Conservation (phyloP, 2,329 filamentous ascomycete species). For the Trichophyton mentagrophytes region DNA sequence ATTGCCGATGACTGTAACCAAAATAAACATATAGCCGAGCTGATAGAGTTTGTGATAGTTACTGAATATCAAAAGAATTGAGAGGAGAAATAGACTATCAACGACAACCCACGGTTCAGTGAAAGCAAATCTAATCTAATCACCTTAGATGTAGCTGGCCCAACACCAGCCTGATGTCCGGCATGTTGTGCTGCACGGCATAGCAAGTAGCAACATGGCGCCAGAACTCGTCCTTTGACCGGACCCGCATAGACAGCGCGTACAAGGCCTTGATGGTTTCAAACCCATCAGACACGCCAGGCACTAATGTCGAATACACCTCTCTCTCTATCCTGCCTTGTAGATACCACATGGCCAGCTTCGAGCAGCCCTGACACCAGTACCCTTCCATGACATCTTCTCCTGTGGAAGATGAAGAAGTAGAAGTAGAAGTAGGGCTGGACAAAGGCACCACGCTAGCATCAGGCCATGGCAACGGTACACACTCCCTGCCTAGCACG, state of each 20-base stretch:
- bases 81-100: too few species aligned
- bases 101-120: too few species aligned
- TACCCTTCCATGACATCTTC: not conserved
- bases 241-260: not conserved
- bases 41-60: too few species aligned
- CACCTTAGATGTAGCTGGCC: not conserved
- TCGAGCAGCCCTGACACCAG: slow-evolving; percentile 2
- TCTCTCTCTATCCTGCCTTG: not conserved
- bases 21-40: too few species aligned
- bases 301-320: not conserved
- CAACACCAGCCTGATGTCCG: not conserved
- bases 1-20: not conserved
- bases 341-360: not conserved
- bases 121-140: too few species aligned
- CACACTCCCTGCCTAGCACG: not conserved
- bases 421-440: too few species aligned
- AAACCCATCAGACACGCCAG: not conserved
- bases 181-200: not conserved
- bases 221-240: not conserved
- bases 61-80: too few species aligned
- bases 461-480: not conserved
- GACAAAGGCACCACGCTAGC: not conserved
- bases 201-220: not conserved
- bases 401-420: too few species aligned
- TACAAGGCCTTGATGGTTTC: not conserved